Evolutionary conservation across 805 yeast species (phyloP).

Genomic region (Wickerhamia fluorescens): DNA sequence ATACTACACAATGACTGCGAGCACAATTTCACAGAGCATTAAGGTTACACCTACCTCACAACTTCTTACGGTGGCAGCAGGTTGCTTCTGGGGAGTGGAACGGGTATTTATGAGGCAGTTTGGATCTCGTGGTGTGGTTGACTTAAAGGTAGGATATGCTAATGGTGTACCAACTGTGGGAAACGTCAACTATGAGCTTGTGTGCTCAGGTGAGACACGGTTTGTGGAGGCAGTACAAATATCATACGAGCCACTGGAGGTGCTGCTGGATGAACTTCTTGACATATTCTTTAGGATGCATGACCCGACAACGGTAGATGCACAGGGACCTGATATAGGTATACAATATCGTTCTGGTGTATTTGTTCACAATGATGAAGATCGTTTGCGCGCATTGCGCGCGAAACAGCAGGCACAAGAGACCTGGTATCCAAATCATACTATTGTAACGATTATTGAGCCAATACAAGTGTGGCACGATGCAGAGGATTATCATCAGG

Average conservation of each 20-base stretch:
- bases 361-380: conserved; percentile 53
- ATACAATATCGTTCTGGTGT: conserved; percentile 87
- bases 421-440: conserved; percentile 66
- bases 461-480: conserved; percentile 71
- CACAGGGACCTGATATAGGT: conserved; percentile 86
- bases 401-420: conserved; percentile 53
- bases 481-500: conserved; percentile 94
- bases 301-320: conserved; percentile 81
- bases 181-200: conserved; percentile 49
- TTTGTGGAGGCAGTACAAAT: conserved; percentile 81
- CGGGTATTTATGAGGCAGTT: conserved; percentile 70
- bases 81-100: conserved; percentile 89
- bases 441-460: conserved; percentile 63
- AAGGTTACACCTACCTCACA: conserved; percentile 27
- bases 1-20: conserved; percentile 5
- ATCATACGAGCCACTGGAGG: conserved; percentile 65
- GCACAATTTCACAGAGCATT: conserved; percentile 25
- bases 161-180: conserved; percentile 61
- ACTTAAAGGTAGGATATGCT: conserved; percentile 83
- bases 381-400: conserved; percentile 36
- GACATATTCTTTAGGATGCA: conserved; percentile 88
- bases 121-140: conserved; percentile 56
- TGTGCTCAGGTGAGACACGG: conserved; percentile 70
- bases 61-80: conserved; percentile 43
- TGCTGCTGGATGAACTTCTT: conserved; percentile 54